Percentiles rank a stretch among this genome's conserved stretches.
These are phyloP conservation scores for Naumovozyma castellii DNA, from an alignment of 805 yeast species.

Conservation along the genomic window DNA sequence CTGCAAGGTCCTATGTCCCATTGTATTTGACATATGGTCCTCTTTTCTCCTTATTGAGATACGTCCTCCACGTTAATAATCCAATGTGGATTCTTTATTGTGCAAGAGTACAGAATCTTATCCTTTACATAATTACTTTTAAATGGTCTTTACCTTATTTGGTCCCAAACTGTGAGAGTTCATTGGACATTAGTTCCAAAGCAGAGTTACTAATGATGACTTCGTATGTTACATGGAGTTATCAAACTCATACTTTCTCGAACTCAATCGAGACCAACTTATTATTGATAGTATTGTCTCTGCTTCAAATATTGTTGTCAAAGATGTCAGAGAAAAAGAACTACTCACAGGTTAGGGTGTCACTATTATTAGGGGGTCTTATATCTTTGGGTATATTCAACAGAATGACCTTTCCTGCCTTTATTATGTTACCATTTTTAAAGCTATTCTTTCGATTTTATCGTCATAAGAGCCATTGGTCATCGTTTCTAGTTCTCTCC, in stretches of 20 bases:
- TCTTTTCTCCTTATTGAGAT: slow-evolving; percentile 31
- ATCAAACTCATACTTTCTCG: slow-evolving; percentile 84
- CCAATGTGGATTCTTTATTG: slow-evolving; percentile 47
- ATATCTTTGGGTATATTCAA: slow-evolving; percentile 69
- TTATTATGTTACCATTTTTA: slow-evolving; percentile 54
- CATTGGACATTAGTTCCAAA: neutral
- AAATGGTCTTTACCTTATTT: neutral
- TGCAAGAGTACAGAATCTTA: slow-evolving; percentile 40
- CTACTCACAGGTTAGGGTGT: slow-evolving; percentile 8
- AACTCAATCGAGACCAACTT: slow-evolving; percentile 64
- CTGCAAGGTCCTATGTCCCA: slow-evolving; percentile 62
- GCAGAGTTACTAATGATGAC: slow-evolving; percentile 39
- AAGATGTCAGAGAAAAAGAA: too few species aligned
- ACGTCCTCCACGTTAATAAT: slow-evolving; percentile 10
- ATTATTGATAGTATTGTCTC: slow-evolving; percentile 33
- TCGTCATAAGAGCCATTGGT: slow-evolving; percentile 24
- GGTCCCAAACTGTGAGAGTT: neutral
- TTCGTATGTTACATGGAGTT: slow-evolving; percentile 64
- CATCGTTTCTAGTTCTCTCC: slow-evolving; percentile 25
- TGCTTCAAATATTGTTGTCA: slow-evolving; percentile 28
- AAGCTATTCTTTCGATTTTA: slow-evolving; percentile 37
- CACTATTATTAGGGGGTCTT: slow-evolving; percentile 36
- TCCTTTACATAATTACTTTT: slow-evolving; percentile 16
- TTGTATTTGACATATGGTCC: slow-evolving; percentile 66
- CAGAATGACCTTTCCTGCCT: slow-evolving; percentile 73